Evolutionary conservation across 2,329 filamentous ascomycete genomes (phyloP), one percentile per base, ranked within the genome.

Genomic region (Podosphaera xanthii): DNA sequence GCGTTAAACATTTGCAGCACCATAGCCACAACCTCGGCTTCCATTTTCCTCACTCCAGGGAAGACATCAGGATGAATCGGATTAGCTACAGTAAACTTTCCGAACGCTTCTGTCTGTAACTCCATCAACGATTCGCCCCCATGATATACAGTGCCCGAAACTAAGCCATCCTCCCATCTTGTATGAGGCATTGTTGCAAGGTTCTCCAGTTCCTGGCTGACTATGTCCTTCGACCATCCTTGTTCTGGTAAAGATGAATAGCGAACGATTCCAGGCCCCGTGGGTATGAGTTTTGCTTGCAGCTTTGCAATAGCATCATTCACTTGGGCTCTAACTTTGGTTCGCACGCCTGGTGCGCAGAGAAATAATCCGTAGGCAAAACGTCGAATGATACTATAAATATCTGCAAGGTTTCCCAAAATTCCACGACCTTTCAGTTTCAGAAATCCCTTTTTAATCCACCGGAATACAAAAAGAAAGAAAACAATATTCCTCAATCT

Each of bases 21-120:
- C 91, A 98, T 98, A 64, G 90, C 86, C 58, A 98, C 92, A 62
- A 98, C 76, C 74, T 98, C 92, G 52, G 92, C 91, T 75, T 98
- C 92, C 92, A 98, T 98, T 79, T 98, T 98, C 67, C 92, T 78
- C 58, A 98, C 90, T 35, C 91, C 92, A 14, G 92, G 92, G 73
- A 98, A 98, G 50, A 98, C 91, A 72, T 98, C 92, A 5, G 92
- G 92, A 71, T 98, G 92, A 65, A 98, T 92, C 2, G 92, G 92
- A 71, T 98, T 98, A 46, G 89, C 80, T 36, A 98, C 92, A 57
- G 89, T 91, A 70, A 98, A 98, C 71, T 86, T 86, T 64, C 86
- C 86, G 76, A 91, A 97, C 0, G 92, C 91, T 70, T 96, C 87
- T 4, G 87, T 86, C 74, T 98, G 92, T 46, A 98, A 75, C 67